Evolutionary conservation across 208 protist species (phyloP).

Genomic region (Naegleria lovaniensis): DNA sequence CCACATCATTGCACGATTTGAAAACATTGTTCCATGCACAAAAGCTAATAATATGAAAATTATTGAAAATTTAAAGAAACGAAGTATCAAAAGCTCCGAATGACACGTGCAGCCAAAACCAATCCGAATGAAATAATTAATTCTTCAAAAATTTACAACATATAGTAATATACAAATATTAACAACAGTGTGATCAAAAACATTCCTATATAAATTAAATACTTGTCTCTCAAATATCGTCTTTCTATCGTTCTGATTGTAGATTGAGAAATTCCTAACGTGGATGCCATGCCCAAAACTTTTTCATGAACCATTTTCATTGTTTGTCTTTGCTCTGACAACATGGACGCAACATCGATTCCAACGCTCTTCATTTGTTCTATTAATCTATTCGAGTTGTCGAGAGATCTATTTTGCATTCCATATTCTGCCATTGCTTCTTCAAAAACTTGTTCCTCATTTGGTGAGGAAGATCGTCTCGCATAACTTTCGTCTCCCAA

Average conservation of each 20-base stretch:
- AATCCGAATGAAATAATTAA: neutral
- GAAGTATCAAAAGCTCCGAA: neutral
- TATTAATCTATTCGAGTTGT: neutral
- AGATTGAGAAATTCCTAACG: neutral
- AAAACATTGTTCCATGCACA: neutral
- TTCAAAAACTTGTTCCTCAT: neutral
- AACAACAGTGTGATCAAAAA: neutral
- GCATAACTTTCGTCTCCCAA: neutral
- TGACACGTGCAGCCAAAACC: neutral
- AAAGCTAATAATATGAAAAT: slow-evolving; percentile 16
- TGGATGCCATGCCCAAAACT: neutral
- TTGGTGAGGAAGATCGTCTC: neutral
- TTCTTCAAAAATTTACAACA: neutral
- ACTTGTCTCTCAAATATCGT: neutral
- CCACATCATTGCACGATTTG: neutral
- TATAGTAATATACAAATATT: neutral
- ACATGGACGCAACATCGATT: neutral
- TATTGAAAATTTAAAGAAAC: slow-evolving; percentile 21
- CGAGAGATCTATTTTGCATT: neutral
- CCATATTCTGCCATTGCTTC: neutral
- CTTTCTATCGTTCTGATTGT: neutral
- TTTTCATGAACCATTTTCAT: neutral
- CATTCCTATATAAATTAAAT: neutral
- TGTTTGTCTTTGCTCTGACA: neutral
- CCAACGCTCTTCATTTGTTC: slow-evolving; percentile 13